Evolutionary conservation across 768 basidiomycete species (phyloP).

Genomic region (Baorangia bicolor): DNA sequence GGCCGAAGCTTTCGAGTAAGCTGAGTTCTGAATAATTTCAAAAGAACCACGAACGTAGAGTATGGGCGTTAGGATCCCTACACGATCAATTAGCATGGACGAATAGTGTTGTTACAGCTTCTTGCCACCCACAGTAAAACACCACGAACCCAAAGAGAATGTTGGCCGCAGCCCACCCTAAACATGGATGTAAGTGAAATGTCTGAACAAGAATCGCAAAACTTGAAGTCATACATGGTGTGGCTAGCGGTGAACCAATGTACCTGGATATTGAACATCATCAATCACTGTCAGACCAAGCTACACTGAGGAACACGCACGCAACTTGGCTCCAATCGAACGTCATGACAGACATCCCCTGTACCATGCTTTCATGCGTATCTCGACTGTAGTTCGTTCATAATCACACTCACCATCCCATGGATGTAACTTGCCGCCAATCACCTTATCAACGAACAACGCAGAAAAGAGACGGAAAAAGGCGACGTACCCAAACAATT

Average conservation of each 20-base stretch:
- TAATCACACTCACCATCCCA: constrained; percentile 40
- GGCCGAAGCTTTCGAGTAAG: neutral
- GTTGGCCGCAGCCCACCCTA: constrained; percentile 78
- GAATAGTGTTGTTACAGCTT: neutral
- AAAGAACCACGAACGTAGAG: constrained; percentile 50
- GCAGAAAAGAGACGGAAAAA: neutral
- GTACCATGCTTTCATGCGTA: neutral
- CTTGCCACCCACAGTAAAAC: constrained; percentile 56
- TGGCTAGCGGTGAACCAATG: constrained; percentile 55
- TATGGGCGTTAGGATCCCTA: constrained; percentile 36
- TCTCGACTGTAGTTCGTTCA: neutral
- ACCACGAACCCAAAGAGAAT: constrained; percentile 62
- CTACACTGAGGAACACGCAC: constrained; percentile 19
- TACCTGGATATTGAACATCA: constrained; percentile 15
- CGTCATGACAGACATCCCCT: constrained; percentile 70
- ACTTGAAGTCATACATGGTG: constrained; percentile 54
- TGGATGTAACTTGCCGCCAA: constrained; percentile 33
- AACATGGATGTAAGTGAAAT: neutral
- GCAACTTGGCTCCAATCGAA: constrained; percentile 80
- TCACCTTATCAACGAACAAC: neutral
- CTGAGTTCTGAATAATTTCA: constrained; percentile 28
- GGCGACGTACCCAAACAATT: constrained; percentile 44
- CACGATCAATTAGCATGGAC: neutral
- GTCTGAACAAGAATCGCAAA: neutral
- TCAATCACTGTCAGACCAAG: neutral